phyloP scores from a whole-genome alignment of 495 filamentous ascomycete species.

The Aspergillus sparsus region DNA sequence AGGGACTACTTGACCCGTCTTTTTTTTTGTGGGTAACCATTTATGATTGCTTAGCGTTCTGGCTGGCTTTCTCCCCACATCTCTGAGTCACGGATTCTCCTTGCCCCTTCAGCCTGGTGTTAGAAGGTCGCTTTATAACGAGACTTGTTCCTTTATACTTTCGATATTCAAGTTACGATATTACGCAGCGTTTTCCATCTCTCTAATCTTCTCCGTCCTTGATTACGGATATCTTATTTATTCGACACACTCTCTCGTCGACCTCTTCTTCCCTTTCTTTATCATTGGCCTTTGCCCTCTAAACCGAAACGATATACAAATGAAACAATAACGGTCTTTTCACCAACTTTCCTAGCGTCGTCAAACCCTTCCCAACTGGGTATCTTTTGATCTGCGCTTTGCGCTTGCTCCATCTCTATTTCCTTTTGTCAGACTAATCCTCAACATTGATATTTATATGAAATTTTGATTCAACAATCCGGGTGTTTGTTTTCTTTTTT shows the following conservation, averaged over 20 bases:
- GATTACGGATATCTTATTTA: constrained; percentile 34
- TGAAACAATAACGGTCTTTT: constrained; percentile 69
- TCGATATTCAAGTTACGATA: constrained; percentile 44
- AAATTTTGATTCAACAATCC: constrained; percentile 63
- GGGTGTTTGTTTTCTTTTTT: constrained; percentile 50
- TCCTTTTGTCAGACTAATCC: constrained; percentile 62
- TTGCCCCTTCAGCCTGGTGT: constrained; percentile 45
- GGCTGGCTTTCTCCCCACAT: constrained; percentile 25
- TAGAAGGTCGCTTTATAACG: constrained; percentile 39
- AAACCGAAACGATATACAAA: constrained; percentile 55
- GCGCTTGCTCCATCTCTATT: constrained; percentile 37
- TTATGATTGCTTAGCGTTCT: constrained; percentile 44
- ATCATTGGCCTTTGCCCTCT: constrained; percentile 43
- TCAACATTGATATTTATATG: constrained; percentile 61
- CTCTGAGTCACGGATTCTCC: constrained; percentile 39
- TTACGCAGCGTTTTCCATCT: constrained; percentile 52
- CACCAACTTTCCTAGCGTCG: constrained; percentile 47
- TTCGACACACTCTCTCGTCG: constrained; percentile 35
- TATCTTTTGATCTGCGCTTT: constrained; percentile 44
- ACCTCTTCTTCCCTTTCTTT: constrained; percentile 30
- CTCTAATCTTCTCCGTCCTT: constrained; percentile 26
- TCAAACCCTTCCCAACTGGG: constrained; percentile 46
- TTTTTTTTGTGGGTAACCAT: constrained; percentile 24
- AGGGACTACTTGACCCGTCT: constrained; percentile 12
- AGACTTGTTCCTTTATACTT: constrained; percentile 35